A percentile compares a stretch with the other conserved stretches of the same genome.
Evolutionary conservation across 139 green algal genomes (phyloP).

Genomic region (Coelastrella sp.): DNA sequence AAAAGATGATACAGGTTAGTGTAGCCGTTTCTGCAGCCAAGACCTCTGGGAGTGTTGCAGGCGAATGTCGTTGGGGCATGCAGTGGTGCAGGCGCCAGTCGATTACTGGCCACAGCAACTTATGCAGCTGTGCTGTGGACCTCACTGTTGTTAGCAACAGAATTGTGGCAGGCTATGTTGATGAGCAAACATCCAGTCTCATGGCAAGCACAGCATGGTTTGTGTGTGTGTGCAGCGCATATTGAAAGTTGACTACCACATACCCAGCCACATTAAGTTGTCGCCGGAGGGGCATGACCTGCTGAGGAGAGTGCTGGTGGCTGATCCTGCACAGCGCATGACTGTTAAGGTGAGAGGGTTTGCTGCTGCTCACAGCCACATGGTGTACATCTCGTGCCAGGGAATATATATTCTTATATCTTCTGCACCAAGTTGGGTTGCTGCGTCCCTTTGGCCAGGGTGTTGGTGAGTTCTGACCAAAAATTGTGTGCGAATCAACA

Average conservation of each 20-base stretch:
- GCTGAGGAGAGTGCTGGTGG: conserved; percentile 57
- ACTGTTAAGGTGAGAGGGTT: conserved; percentile 13
- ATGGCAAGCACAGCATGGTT: background rate
- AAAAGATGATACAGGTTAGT: conserved; percentile 79
- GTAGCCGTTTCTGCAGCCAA: background rate
- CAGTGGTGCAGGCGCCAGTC: background rate
- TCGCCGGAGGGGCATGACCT: conserved; percentile 75
- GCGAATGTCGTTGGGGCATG: no score
- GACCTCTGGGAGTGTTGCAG: no score
- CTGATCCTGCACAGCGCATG: conserved; percentile 80
- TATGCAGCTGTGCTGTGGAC: background rate
- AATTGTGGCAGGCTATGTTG: no score
- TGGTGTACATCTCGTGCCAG: no score
- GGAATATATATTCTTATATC: no score
- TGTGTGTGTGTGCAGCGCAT: conserved; percentile 70
- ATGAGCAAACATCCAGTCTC: background rate
- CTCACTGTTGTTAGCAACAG: background rate
- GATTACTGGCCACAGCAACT: background rate
- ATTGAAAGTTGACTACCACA: conserved; percentile 79
- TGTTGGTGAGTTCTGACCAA: no score
- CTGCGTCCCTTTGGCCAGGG: no score
- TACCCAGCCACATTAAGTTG: conserved; percentile 66
- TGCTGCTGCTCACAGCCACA: no score
- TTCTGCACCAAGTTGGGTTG: no score
- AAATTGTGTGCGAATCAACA: no score